Evolutionary conservation across 2,329 filamentous ascomycete genomes (phyloP), one percentile per base, ranked within the genome.

Genomic region (Drechslerella coelobrocha): DNA sequence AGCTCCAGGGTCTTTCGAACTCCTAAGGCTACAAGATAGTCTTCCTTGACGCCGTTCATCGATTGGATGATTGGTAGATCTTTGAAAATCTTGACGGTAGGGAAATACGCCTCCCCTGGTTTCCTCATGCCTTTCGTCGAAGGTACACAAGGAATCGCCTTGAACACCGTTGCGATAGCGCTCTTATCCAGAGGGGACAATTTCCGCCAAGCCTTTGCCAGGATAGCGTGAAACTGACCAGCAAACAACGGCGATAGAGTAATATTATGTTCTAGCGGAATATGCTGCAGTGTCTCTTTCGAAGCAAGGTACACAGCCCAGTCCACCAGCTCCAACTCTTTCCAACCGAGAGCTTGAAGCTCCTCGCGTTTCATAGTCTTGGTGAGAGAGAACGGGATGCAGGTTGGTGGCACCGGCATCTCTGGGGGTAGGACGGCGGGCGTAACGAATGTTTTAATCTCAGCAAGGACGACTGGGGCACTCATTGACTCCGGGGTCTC

Each of bases 1-100:
- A 99, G 82, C 75, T 99, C 94, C 19, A 99, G 88, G 0, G 94
- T 99, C 81, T 97, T 97, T 68, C 94, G 87, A 24, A 99, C 92
- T 2, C 94, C 93, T 29, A 99, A 82, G 1, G 90, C 85, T 1
- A 84, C 81, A 45, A 99, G 80, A 72, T 99, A 90, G 78, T 95
- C 97, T 48, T 97, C 93, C 77, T 97, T 97, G 10, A 97, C 85
- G 29, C 87, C 86, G 41, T 88, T 86, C 45, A 92, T 86, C 10
- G 86, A 86, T 73, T 88, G 85, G 1, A 97, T 87, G 10, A 89
- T 88, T 0, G 94, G 92, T 14, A 99, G 82, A 77, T 99, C 94
- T 72, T 97, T 92, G 76, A 99, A 99, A 0, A 99, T 82, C 78
- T 91, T 94, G 37, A 99, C 94, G n/a, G 86, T 89, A 1, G 90